These are phyloP conservation scores for Penicillium atrosanguineum DNA, from an alignment of 495 filamentous ascomycete genomes.

Conservation along the genomic window DNA sequence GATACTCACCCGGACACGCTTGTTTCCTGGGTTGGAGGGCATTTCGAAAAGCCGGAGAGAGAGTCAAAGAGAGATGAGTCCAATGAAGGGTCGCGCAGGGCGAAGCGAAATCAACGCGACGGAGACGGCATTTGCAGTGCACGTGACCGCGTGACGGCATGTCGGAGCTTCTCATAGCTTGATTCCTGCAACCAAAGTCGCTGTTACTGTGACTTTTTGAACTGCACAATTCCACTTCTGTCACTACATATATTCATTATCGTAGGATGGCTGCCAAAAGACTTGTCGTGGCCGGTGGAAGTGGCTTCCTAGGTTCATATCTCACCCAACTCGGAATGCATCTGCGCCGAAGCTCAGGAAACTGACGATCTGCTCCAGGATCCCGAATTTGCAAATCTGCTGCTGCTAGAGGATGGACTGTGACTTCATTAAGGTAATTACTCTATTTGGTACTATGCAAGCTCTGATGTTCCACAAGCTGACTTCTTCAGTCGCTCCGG, in stretches of 20 bases:
- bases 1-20: constrained; percentile 54
- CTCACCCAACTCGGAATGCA: neutral
- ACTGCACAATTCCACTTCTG: constrained; percentile 17
- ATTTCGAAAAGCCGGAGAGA: constrained; percentile 28
- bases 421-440: constrained; percentile 81
- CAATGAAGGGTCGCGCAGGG: constrained; percentile 5
- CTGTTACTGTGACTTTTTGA: neutral
- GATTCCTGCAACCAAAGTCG: constrained; percentile 5
- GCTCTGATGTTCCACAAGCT: constrained; percentile 4
- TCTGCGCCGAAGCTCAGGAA: neutral
- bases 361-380: constrained; percentile 41
- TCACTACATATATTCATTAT: constrained; percentile 47
- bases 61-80: neutral
- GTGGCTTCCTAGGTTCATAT: constrained; percentile 78
- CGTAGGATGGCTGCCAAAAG: constrained; percentile 55
- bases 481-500: constrained; percentile 70
- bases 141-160: constrained; percentile 26
- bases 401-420: constrained; percentile 76
- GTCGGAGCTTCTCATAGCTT: constrained; percentile 14
- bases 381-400: constrained; percentile 90
- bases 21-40: constrained; percentile 55
- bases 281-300: constrained; percentile 88
- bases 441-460: neutral
- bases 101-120: constrained; percentile 3
- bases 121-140: constrained; percentile 8